Evolutionary conservation across 805 yeast genomes (phyloP).

Genomic region (Candida arabinofermentans): DNA sequence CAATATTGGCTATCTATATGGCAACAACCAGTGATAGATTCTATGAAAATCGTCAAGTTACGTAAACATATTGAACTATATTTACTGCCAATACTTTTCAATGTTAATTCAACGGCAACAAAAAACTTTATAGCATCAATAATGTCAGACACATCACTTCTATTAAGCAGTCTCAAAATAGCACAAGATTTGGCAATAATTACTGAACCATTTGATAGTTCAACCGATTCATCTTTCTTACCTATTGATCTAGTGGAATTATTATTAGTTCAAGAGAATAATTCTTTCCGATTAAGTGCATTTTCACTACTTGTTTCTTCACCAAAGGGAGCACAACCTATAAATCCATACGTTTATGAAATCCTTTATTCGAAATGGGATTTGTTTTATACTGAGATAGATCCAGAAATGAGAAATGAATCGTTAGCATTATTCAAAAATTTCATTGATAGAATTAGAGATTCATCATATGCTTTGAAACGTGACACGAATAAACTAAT

Average conservation of each 20-base stretch:
- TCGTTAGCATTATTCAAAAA: constrained; percentile 58
- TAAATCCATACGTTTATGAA: constrained; percentile 42
- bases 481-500: constrained; percentile 46
- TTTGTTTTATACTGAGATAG: constrained; percentile 56
- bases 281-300: constrained; percentile 43
- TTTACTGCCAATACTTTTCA: constrained; percentile 61
- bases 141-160: constrained; percentile 31
- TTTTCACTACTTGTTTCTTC: constrained; percentile 60
- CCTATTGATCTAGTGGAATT: constrained; percentile 28
- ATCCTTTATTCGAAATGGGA: constrained; percentile 42
- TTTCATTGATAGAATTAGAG: constrained; percentile 62
- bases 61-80: constrained; percentile 52
- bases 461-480: constrained; percentile 55
- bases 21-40: constrained; percentile 36
- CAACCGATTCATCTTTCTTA: constrained; percentile 17
- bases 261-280: constrained; percentile 44
- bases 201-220: constrained; percentile 44
- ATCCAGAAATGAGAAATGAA: constrained; percentile 64
- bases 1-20: constrained; percentile 48
- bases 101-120: constrained; percentile 40
- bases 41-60: constrained; percentile 30
- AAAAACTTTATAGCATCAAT: constrained; percentile 25
- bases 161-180: constrained; percentile 54
- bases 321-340: constrained; percentile 55
- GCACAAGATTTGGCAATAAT: constrained; percentile 58